phyloP scores from a whole-genome alignment of 2,329 filamentous ascomycete species.

The Aspergillus sp. region DNA sequence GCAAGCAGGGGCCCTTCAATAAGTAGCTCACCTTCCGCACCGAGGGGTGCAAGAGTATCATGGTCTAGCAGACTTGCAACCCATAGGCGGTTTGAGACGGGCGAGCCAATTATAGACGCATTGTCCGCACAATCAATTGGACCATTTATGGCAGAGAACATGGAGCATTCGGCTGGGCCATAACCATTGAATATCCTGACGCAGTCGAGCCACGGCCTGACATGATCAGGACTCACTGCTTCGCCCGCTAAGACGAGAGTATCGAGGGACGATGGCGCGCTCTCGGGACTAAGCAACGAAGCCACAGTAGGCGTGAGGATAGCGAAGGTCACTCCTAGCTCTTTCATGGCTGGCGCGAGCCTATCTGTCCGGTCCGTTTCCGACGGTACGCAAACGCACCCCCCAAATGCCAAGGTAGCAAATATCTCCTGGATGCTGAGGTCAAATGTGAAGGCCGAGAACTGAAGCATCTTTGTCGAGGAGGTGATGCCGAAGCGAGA shows the following conservation, averaged over 20 bases:
- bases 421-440: neutral
- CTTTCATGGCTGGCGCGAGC: neutral
- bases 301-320: neutral
- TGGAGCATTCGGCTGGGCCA: neutral
- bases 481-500: neutral
- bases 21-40: conserved; percentile 43
- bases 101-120: neutral
- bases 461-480: neutral
- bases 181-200: neutral
- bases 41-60: conserved; percentile 48
- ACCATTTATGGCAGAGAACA: too few relatives aligned
- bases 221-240: neutral
- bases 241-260: conserved; percentile 6
- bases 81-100: neutral
- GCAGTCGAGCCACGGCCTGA: neutral
- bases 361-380: neutral
- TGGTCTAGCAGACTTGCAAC: conserved; percentile 32
- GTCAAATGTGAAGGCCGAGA: neutral
- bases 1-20: conserved; percentile 51
- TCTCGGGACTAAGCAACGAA: neutral
- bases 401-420: neutral
- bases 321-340: neutral
- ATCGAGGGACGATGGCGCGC: neutral
- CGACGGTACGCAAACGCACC: neutral
- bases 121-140: too few relatives aligned